Percentiles rank a stretch among this genome's conserved stretches.
These are phyloP conservation scores for Botryotinia globosa DNA, from an alignment of 2,329 filamentous ascomycete genomes.

Conservation along the genomic window DNA sequence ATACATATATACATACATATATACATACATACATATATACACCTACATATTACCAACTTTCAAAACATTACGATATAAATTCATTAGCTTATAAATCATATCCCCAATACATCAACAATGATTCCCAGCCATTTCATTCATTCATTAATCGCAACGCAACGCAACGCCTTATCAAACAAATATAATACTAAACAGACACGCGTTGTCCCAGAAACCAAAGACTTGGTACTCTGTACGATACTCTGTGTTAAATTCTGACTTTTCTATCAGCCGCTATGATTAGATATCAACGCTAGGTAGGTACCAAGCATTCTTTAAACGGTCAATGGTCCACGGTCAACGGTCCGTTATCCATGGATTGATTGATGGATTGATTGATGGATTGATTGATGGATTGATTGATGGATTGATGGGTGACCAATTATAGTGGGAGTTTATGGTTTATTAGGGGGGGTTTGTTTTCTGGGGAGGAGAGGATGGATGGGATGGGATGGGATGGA, in stretches of 20 bases:
- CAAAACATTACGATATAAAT: background rate
- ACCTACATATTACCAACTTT: too few species aligned
- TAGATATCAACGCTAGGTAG: background rate
- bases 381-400: too few species aligned
- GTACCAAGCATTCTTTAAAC: background rate
- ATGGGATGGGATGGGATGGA: too few species aligned
- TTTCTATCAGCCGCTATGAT: background rate
- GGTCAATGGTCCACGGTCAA: background rate
- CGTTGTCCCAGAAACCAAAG: background rate
- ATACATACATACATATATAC: too few species aligned
- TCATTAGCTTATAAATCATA: too few species aligned
- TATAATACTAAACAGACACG: too few species aligned
- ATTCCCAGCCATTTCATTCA: background rate
- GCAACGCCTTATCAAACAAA: background rate
- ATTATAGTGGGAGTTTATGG: background rate
- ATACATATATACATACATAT: too few species aligned
- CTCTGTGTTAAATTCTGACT: background rate
- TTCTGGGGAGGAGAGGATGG: background rate
- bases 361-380: too few species aligned
- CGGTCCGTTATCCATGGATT: background rate
- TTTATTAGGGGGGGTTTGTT: background rate
- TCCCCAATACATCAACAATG: too few species aligned
- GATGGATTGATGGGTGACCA: background rate
- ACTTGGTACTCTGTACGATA: too few species aligned
- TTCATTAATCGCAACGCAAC: background rate